Evolutionary conservation across 495 filamentous ascomycete genomes (phyloP).

Genomic region (Haplographium delicatum): DNA sequence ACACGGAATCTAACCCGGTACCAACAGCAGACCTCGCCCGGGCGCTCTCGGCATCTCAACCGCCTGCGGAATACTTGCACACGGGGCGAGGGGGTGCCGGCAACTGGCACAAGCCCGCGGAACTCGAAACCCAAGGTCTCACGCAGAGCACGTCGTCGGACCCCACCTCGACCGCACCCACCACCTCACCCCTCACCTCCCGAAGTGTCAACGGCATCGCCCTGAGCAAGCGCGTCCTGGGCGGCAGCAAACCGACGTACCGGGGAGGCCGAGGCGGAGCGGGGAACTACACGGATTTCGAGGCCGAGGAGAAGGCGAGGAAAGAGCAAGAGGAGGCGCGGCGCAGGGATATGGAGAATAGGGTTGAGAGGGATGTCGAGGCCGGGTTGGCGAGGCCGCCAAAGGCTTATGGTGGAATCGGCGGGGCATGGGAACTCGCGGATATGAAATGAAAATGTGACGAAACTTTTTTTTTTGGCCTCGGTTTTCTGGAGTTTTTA

Average conservation of each 20-base stretch:
- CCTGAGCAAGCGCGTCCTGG: constrained; percentile 14
- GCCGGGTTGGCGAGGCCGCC: constrained; percentile 33
- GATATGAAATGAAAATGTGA: constrained; percentile 8
- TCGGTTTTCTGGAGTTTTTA: not conserved
- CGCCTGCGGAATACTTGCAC: constrained; percentile 38
- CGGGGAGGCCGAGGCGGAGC: constrained; percentile 50
- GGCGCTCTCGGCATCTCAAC: constrained; percentile 9
- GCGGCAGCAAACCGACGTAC: constrained; percentile 8
- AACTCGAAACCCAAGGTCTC: constrained; percentile 24
- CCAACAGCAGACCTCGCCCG: constrained; percentile 5
- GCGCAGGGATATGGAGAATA: constrained; percentile 30
- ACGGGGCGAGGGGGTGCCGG: constrained; percentile 57
- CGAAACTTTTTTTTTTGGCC: not conserved
- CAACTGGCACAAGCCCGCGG: constrained; percentile 45
- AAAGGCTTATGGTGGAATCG: constrained; percentile 29
- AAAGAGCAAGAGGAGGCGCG: constrained; percentile 27
- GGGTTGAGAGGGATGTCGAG: constrained; percentile 42
- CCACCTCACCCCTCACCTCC: constrained; percentile 18
- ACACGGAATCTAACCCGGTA: constrained; percentile 13
- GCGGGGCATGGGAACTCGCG: no score
- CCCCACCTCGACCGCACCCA: constrained; percentile 13
- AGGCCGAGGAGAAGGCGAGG: constrained; percentile 23
- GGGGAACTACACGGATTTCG: constrained; percentile 47
- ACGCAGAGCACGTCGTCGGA: constrained; percentile 5
- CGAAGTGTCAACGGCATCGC: constrained; percentile 23